Base-by-base conservation (phyloP, 2,329 filamentous ascomycete species). In the Fusarium brevicatenulatum region DNA sequence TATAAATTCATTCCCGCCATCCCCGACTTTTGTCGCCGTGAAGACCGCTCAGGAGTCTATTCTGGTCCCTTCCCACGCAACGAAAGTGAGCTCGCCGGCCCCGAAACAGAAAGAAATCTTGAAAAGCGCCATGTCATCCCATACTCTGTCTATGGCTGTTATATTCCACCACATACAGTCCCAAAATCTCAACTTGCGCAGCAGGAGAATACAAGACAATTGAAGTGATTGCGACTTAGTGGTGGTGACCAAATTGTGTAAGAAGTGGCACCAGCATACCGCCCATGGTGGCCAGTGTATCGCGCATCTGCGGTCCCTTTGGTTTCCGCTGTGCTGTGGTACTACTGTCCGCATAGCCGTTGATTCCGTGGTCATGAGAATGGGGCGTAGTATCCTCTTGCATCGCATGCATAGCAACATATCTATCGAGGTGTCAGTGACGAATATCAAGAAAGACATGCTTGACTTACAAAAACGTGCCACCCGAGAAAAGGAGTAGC, bases 361-460 rank as follows among this genome's bases (percentile, higher is more conserved):
- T 90, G 40, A 82, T 78, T 9, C 80, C 82, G 64, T 88, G 85
- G n/a, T 90, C 71, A 19, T 73, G 71, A n/a, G 55, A 85, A 71
- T 91, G 86, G 4, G 83, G 80, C 13, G 82, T 81, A 57, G 86
- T 84, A 28, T 91, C 89, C 78, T 97, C 95, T 80, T 97, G 93
- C 94, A 98, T 97, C 2, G 95, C 95, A 80, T 99, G 96, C 95
- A 98, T 98, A 2, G 96, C 96, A 47, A 99, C 96, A 79, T 98
- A 97, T 76, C 94, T 97, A 36, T 18, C 12, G 18, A 37, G n/a
- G 37, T 56, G 34, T 78, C 63, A 78, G 75, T 36, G 43, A 50
- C 34, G n/a, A 21, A 28, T n/a, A 9, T 57, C 25, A 16, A 16
- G 28, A 23, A 23, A 44, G 16, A 32, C 10, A 19, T 56, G 16